Evolutionary conservation across 75 land plant species (phyloP).

Genomic region (Picea glauca): DNA sequence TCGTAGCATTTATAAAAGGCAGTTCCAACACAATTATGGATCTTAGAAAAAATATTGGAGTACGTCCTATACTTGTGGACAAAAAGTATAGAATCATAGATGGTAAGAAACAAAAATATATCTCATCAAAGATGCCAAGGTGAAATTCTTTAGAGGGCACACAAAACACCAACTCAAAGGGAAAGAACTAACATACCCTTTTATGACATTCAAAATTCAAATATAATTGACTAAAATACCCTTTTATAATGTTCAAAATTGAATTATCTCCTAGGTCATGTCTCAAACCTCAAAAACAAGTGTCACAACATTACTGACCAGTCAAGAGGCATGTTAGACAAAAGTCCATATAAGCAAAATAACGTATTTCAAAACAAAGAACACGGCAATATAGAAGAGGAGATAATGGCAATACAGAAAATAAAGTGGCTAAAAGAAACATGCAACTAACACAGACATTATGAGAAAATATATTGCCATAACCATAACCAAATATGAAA

Average conservation of each 20-base stretch:
- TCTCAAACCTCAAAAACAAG: background rate
- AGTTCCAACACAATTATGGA: background rate
- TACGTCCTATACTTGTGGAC: background rate
- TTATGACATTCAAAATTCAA: background rate
- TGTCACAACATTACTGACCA: background rate
- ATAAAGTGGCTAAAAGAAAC: background rate
- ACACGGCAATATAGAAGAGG: background rate
- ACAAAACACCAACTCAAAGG: constrained; percentile 1
- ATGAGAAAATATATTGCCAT: background rate
- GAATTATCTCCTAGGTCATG: background rate
- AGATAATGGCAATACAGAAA: background rate
- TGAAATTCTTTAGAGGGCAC: background rate
- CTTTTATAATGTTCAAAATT: background rate
- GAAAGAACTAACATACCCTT: background rate
- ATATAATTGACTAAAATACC: background rate
- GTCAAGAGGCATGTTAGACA: background rate
- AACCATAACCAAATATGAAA: background rate
- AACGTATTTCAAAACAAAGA: too few species aligned
- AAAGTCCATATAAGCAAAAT: background rate
- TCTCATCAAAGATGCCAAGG: background rate
- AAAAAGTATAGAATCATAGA: background rate
- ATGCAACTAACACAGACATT: background rate
- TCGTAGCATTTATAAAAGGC: background rate
- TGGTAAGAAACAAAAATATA: background rate
- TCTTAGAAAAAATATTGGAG: background rate